phyloP scores from a whole-genome alignment of 352 stramenopile species.

The Phytophthora podocarpi region DNA sequence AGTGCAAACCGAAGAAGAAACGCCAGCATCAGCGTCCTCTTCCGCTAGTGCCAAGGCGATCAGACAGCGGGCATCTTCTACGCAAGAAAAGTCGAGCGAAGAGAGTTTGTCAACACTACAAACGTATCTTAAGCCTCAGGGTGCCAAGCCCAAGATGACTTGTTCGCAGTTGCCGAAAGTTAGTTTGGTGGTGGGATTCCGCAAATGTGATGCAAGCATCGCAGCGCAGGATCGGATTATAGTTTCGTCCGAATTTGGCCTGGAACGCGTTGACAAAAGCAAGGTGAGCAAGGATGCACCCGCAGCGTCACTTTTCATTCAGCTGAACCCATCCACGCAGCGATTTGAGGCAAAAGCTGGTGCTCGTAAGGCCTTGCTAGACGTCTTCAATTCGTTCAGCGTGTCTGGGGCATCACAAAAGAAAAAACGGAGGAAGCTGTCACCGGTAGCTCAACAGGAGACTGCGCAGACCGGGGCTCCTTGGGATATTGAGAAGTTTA shows the following conservation, averaged over 20 bases:
- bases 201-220: conserved; percentile 35
- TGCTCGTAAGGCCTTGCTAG: conserved; percentile 30
- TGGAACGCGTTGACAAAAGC: conserved; percentile 26
- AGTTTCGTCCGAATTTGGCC: conserved; percentile 35
- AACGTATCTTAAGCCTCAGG: conserved; percentile 34
- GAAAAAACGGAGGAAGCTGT: conserved; percentile 59
- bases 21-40: conserved; percentile 2
- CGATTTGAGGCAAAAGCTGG: conserved; percentile 33
- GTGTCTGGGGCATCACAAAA: conserved; percentile 34
- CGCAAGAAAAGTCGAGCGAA: conserved; percentile 8
- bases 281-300: conserved; percentile 8
- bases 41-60: conserved; percentile 1
- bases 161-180: conserved; percentile 50
- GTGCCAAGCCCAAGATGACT: conserved; percentile 38
- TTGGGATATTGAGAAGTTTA: conserved; percentile 80
- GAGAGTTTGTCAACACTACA: conserved; percentile 1
- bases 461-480: conserved; percentile 5
- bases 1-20: conserved; percentile 26
- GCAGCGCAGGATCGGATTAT: conserved; percentile 33
- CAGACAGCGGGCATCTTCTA: conserved; percentile 6
- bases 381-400: conserved; percentile 54
- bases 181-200: conserved; percentile 48
- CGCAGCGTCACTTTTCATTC: conserved; percentile 21
- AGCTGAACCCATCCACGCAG: conserved; percentile 23
- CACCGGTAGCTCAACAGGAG: conserved; percentile 16